A percentile compares a stretch with the other conserved stretches of the same genome.
Evolutionary conservation across 2,329 filamentous ascomycete genomes (phyloP).

Genomic region (Aureobasidium lini): DNA sequence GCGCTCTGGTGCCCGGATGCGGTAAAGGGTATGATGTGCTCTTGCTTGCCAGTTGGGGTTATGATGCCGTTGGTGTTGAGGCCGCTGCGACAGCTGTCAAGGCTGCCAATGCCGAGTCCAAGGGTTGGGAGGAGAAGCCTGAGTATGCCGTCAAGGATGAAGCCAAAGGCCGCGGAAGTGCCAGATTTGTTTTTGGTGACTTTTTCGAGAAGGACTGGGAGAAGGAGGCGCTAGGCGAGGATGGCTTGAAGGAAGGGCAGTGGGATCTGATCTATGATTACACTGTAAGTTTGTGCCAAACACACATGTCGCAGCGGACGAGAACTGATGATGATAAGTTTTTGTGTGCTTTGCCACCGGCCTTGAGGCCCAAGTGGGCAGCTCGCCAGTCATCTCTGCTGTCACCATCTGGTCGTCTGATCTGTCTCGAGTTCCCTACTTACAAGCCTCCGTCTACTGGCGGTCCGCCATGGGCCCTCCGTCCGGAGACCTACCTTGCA

Average conservation of each 20-base stretch:
- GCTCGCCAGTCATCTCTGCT: constrained; percentile 48
- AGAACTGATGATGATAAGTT: constrained; percentile 38
- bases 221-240: constrained; percentile 30
- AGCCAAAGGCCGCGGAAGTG: constrained; percentile 40
- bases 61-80: constrained; percentile 70
- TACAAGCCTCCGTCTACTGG: constrained; percentile 56
- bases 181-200: constrained; percentile 54
- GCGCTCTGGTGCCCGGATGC: constrained; percentile 72
- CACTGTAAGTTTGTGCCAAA: constrained; percentile 39
- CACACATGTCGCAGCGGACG: not conserved
- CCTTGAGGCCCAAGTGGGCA: constrained; percentile 51
- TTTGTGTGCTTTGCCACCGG: constrained; percentile 51
- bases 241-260: constrained; percentile 17
- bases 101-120: constrained; percentile 40
- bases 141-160: constrained; percentile 36
- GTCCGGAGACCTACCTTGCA: constrained; percentile 61
- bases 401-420: constrained; percentile 43
- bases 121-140: constrained; percentile 29
- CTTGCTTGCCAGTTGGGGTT: constrained; percentile 65
- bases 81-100: constrained; percentile 46
- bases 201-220: constrained; percentile 59
- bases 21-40: constrained; percentile 76
- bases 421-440: constrained; percentile 72
- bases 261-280: constrained; percentile 65
- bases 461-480: constrained; percentile 68